Base-by-base conservation (phyloP, 2,329 filamentous ascomycete species). In the Nothophaeocryptopus gaeumannii region DNA sequence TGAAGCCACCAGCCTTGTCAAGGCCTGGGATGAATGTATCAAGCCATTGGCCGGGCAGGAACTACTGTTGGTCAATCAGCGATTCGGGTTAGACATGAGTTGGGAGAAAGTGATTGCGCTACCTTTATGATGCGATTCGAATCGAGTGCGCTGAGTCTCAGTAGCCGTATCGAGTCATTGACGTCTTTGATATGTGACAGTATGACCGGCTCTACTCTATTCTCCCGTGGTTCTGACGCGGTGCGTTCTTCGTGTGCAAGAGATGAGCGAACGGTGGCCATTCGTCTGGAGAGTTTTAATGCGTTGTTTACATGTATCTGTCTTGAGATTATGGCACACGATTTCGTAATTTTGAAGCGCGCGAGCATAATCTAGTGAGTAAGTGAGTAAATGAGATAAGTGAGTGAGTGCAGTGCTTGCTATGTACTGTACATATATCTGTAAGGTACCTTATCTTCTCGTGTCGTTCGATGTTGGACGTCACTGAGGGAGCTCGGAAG, bases 41-140 rank as follows among this genome's bases (percentile, higher is more conserved):
- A 48, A 96, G 78, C 88, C 89, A 96, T 75, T 95, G 90, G 46
- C 90, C 90, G 5, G 90, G 82, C 5, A 83, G 76, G 70, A 93
- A 95, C 78, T 87, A 70, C 64, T 51, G 14, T 29, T 26, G 20
- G 20, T 26, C 20, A 26, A 26, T 26, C 20, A 26, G 20, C 20
- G 20, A 7, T 26, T 26, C 20, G 20, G 20, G 20, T 35, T 36
- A 11, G 37, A 31, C 8, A 12, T 14, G 16, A 11, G 40, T n/a
- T 4, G 14, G 5, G 15, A 10, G 10, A 5, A 5, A 16, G 16
- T 37, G 35, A 20, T 20, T 31, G 12, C n/a, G 15, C 15, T 37
- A 67, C 65, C 47, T 62, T 63, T 38, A 68, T 66, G 9, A 57
- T 58, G 42, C 63, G 66, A 33, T 55, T 60, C 13, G 73, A 69